Evolutionary conservation across 306 rosid genomes (phyloP).

Genomic region (Benincasa hispida): DNA sequence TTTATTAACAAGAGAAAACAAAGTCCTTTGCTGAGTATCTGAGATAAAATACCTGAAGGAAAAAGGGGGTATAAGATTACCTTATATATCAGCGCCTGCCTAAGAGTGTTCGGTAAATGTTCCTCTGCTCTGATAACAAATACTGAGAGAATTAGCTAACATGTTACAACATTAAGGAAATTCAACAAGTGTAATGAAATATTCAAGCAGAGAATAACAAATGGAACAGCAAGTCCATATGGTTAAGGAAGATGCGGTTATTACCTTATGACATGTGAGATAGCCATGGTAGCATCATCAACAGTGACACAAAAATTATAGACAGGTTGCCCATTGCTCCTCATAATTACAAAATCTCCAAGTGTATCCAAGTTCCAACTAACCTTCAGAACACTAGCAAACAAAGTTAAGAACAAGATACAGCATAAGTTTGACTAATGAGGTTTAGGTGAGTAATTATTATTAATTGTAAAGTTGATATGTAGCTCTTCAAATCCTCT

Average conservation of each 20-base stretch:
- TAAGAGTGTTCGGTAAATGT: slow-evolving; percentile 74
- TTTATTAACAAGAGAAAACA: slow-evolving; percentile 12
- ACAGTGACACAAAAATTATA: slow-evolving; percentile 95
- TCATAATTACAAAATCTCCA: slow-evolving; percentile 55
- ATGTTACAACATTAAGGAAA: background rate
- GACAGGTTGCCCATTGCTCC: slow-evolving; percentile 97
- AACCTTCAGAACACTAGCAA: slow-evolving; percentile 90
- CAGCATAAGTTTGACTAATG: background rate
- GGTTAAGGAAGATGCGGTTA: background rate
- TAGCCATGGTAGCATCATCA: slow-evolving; percentile 99
- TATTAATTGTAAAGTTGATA: background rate
- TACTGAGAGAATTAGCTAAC: slow-evolving; percentile 2
- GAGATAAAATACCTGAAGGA: slow-evolving; percentile 2
- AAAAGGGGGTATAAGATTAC: slow-evolving; percentile 19
- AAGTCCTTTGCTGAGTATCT: background rate
- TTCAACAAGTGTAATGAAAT: background rate
- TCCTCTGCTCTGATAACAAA: slow-evolving; percentile 62
- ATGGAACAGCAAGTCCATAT: background rate
- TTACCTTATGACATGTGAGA: slow-evolving; percentile 95
- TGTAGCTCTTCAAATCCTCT: background rate
- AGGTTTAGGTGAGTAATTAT: background rate
- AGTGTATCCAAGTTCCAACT: slow-evolving; percentile 97
- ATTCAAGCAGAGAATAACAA: background rate
- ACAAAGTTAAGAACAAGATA: slow-evolving; percentile 19
- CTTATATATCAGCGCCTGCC: slow-evolving; percentile 85